Base-by-base conservation (phyloP, 2,329 filamentous ascomycete species). In the Dothideomycetes sp. region DNA sequence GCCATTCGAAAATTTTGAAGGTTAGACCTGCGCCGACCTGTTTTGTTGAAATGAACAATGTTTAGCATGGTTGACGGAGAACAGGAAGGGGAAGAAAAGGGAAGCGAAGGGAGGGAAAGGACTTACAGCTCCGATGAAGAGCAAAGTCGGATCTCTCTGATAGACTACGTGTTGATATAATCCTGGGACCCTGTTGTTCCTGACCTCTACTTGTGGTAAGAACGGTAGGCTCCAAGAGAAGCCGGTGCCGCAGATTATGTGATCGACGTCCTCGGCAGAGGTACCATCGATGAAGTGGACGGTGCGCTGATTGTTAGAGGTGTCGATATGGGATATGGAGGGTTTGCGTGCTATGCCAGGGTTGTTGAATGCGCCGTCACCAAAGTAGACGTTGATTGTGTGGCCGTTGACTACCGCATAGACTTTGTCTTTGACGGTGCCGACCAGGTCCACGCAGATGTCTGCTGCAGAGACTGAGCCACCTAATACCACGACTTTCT, bases 1-100 rank as follows among this genome's bases (percentile, higher is more conserved):
- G 78, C 74, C 75, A 81, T 58, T 82, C 78, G 41, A 80, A 81
- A 20, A 81, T 69, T 53, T 78, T 80, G 60, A 83, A 82, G 0
- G 78, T 82, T 19, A 83, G 57, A 0, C 73, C 73, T 0, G 71
- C 70, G 1, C 62, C 61, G 0, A 70, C 43, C 34, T 44, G 18
- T 8, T 9, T n/a, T n/a, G n/a, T n/a, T n/a, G n/a, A n/a, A n/a
- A n/a, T n/a, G n/a, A n/a, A n/a, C n/a, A n/a, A n/a, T n/a, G n/a
- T n/a, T n/a, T n/a, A n/a, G n/a, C n/a, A n/a, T n/a, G n/a, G n/a
- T n/a, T n/a, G n/a, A n/a, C n/a, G n/a, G n/a, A n/a, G n/a, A n/a
- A n/a, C n/a, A n/a, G n/a, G n/a, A n/a, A n/a, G n/a, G n/a, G n/a
- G n/a, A n/a, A n/a, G n/a, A n/a, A n/a, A n/a, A n/a, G n/a, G n/a